Base-by-base conservation (phyloP, 441 rosid genomes). In the Heliophila coronopifolia region DNA sequence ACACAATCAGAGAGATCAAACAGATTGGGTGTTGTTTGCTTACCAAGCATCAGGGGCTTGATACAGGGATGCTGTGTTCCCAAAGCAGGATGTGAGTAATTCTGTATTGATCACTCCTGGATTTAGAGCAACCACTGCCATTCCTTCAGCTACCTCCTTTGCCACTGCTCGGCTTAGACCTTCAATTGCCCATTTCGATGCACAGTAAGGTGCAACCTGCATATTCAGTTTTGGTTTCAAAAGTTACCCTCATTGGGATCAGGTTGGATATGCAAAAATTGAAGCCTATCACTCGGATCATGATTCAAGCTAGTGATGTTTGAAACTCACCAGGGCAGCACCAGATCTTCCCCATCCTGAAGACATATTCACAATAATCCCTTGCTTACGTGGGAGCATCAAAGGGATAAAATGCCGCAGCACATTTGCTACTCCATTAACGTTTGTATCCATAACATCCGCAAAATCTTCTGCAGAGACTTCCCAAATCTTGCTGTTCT, bases 271-370 rank as follows among this genome's bases (percentile, higher is more conserved):
- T 20, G 1, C 50, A 22, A n/a, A 22, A 39, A 59, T 16, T 35
- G 43, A 28, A 54, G n/a, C 8, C 15, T 36, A 36, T 15, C 54
- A n/a, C n/a, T n/a, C n/a, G n/a, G n/a, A n/a, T n/a, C n/a, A n/a
- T n/a, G n/a, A 44, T 3, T 15, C n/a, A 16, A 39, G n/a, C 1
- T 47, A 27, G 41, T 41, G 28, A 24, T 24, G 37, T 32, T 11
- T 39, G 6, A 8, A 59, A 65, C 55, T 71, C 73, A 91, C 96
- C 93, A 84, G 77, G 5, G 96, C 98, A 58, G 98, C 95, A 38
- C 91, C 96, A 11, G 96, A 87, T 70, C 96, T 65, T 63, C 98
- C 98, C 96, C 96, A 91, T 30, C 98, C 98, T 45, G 98, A 87
- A 60, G 98, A 91, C 76, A 81, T 65, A 54, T 91, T 91, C 28